phyloP scores from a whole-genome alignment of 805 yeast species.

The Yueomyces sinensis region DNA sequence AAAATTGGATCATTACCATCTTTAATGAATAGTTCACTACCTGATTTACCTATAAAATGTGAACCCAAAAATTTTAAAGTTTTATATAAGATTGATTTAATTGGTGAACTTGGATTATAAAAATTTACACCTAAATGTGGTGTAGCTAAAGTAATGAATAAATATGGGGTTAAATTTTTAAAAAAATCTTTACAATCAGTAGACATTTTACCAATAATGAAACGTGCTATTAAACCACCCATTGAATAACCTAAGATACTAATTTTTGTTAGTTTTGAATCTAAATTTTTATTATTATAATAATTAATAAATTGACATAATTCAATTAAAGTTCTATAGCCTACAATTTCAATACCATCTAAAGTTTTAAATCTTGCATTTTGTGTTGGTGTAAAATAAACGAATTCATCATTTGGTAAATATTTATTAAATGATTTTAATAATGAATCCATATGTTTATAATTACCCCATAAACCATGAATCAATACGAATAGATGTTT shows the following conservation, averaged over 20 bases:
- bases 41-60: conserved; percentile 48
- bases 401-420: conserved; percentile 30
- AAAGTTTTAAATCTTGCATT: conserved; percentile 66
- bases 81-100: conserved; percentile 11
- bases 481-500: conserved; percentile 56
- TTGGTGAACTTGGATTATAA: conserved; percentile 25
- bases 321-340: conserved; percentile 58
- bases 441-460: conserved; percentile 40
- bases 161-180: conserved; percentile 46
- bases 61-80: conserved; percentile 41
- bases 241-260: conserved; percentile 80
- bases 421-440: conserved; percentile 29
- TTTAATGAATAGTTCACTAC: conserved; percentile 56
- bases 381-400: conserved; percentile 37
- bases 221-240: conserved; percentile 78
- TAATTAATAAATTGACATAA: conserved; percentile 32
- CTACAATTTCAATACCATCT: conserved; percentile 70
- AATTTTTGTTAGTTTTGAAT: conserved; percentile 29
- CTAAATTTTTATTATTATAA: conserved; percentile 12
- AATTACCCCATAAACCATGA: conserved; percentile 73
- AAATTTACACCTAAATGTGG: conserved; percentile 59
- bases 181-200: conserved; percentile 38
- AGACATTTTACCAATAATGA: conserved; percentile 57
- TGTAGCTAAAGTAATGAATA: conserved; percentile 61
- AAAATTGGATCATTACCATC: conserved; percentile 31